These are phyloP conservation scores for Ascobolus immersus DNA, from an alignment of 495 filamentous ascomycete species.

Conservation along the genomic window DNA sequence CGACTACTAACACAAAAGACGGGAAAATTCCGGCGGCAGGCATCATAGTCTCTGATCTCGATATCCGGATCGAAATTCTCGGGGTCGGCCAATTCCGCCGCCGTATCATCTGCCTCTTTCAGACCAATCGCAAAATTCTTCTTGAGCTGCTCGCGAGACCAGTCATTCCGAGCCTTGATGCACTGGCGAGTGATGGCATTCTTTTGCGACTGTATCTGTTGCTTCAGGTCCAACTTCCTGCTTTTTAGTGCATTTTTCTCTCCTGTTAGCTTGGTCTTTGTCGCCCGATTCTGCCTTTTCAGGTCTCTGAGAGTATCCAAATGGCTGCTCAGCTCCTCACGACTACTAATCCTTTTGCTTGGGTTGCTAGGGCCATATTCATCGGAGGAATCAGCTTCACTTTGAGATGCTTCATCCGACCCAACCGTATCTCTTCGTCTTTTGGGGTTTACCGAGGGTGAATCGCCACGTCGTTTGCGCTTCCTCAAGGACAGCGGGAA, in stretches of 20 bases:
- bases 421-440: no score
- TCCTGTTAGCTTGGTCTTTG: conserved; percentile 15
- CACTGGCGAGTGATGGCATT: conserved; percentile 22
- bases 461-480: no score
- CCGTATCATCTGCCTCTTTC: conserved; percentile 27
- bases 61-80: conserved; percentile 22
- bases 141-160: conserved; percentile 26
- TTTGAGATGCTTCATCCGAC: no score
- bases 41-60: conserved; percentile 27
- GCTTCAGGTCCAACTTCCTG: conserved; percentile 15
- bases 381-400: no score
- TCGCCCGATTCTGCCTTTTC: conserved; percentile 19
- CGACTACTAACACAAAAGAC: conserved; percentile 37
- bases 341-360: no score
- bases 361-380: no score
- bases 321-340: no score
- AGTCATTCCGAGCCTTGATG: conserved; percentile 29
- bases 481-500: no score
- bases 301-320: conserved; percentile 15
- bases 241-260: conserved; percentile 13
- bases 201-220: conserved; percentile 17
- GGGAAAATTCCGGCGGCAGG: conserved; percentile 25
- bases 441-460: no score
- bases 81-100: conserved; percentile 21
- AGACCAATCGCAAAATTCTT: conserved; percentile 32